Conservation (phyloP, 2,329 filamentous ascomycete genomes). For the Trichoderma atroviride region DNA sequence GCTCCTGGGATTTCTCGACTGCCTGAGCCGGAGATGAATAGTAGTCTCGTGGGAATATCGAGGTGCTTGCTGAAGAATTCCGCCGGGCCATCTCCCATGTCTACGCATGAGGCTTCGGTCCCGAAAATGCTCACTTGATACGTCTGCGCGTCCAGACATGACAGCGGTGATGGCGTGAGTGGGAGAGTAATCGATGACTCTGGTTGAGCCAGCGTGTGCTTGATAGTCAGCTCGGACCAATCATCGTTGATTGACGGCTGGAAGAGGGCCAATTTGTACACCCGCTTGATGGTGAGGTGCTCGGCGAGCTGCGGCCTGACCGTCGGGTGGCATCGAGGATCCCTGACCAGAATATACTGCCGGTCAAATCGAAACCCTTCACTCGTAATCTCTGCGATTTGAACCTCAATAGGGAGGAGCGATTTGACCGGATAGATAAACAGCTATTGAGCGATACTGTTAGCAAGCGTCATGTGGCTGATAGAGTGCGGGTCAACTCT, state of each 20-base stretch:
- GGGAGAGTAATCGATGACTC: slow-evolving; percentile 29
- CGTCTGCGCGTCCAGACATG: slow-evolving; percentile 25
- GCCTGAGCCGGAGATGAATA: slow-evolving; percentile 28
- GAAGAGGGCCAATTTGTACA: slow-evolving; percentile 28
- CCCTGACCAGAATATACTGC: slow-evolving; percentile 30
- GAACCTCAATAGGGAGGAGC: slow-evolving; percentile 30
- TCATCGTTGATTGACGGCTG: slow-evolving; percentile 30
- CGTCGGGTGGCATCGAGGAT: slow-evolving; percentile 10
- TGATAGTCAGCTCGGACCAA: slow-evolving; percentile 30
- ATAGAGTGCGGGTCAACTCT: neutral
- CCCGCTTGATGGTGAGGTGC: slow-evolving; percentile 30
- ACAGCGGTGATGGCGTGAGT: slow-evolving; percentile 29
- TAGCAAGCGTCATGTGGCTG: slow-evolving; percentile 1
- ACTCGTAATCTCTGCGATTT: slow-evolving; percentile 30
- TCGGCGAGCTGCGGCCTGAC: slow-evolving; percentile 26
- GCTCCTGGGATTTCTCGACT: slow-evolving; percentile 29
- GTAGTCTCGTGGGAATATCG: slow-evolving; percentile 25
- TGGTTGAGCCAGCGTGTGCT: slow-evolving; percentile 24
- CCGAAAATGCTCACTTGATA: slow-evolving; percentile 31
- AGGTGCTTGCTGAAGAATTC: slow-evolving; percentile 31
- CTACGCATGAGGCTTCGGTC: slow-evolving; percentile 28
- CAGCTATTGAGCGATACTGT: slow-evolving; percentile 21
- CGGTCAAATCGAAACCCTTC: slow-evolving; percentile 31
- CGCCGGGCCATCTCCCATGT: slow-evolving; percentile 30
- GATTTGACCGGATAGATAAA: slow-evolving; percentile 32